Evolutionary conservation across 768 basidiomycete species (phyloP), one percentile per base, ranked within the genome.

Genomic region (Suillus paluster): DNA sequence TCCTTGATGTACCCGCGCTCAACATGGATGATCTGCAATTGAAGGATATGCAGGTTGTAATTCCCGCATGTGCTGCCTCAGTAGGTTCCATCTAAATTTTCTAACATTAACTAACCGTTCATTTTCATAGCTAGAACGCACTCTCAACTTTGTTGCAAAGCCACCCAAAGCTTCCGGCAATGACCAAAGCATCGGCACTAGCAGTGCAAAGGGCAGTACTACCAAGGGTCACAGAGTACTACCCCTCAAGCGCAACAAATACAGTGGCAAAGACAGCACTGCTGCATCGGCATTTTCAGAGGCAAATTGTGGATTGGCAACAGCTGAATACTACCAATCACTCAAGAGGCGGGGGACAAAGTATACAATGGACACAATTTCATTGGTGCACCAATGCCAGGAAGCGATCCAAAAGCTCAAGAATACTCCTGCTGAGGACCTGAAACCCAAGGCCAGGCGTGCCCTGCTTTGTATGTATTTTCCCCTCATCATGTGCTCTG

Each of bases 41-140:
- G 50, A 52, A 57, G 39, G 55, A 49, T 4, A 55, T 56, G 38
- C 56, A 30, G 34, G 59, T 55, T 17, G 27, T 61, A 11, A 33
- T 64, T 57, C 59, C 54, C 39, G 42, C 58, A 15, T 52, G 42
- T 39, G 34, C 46, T 25, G 57, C 56, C 17, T 58, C 55, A 21
- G 63, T 64, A 44, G 36, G 63, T 57, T 23, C 4, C 25, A 9
- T 44, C 39, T 14, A 36, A 46, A 2, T 21, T 41, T 36, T 48
- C 33, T 36, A 12, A 23, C n/a, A 36, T 12, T 15, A 8, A 34
- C 49, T 61, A 11, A 61, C 6, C n/a, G 36, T 63, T 42, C 21
- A 46, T 11, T 5, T 45, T 45, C 21, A n/a, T 23, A 63, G 63
- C 41, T 60, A 25, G 38, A 63, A 52, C 25, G 45, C 34, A 45